Evolutionary conservation across 768 basidiomycete species (phyloP).

Genomic region (Pulveroboletus sp.): DNA sequence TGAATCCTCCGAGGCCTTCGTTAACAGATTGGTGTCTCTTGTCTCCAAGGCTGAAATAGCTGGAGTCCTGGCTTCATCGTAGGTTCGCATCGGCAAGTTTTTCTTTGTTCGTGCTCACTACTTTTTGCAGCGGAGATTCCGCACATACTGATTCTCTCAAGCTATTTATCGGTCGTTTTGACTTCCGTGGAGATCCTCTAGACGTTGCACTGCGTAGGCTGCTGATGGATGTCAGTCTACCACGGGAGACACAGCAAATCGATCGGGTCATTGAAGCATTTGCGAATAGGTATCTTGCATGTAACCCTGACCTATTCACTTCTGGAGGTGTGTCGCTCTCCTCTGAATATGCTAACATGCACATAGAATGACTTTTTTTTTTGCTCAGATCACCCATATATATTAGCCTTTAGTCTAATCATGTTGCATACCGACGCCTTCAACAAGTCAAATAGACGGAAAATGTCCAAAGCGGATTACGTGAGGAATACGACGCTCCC

Average conservation of each 20-base stretch:
- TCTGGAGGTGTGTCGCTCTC: constrained; percentile 56
- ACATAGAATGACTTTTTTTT: no score
- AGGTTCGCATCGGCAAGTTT: constrained; percentile 11
- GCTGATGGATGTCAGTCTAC: constrained; percentile 87
- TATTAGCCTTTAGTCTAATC: constrained; percentile 94
- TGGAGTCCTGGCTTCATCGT: constrained; percentile 79
- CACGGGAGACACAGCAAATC: constrained; percentile 96
- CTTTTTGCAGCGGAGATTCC: constrained; percentile 53
- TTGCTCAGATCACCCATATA: constrained; percentile 81
- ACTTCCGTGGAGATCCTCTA: constrained; percentile 75
- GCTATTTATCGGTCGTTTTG: constrained; percentile 70
- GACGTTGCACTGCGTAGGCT: constrained; percentile 89
- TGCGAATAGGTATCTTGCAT: constrained; percentile 74
- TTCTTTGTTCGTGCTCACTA: constrained; percentile 6
- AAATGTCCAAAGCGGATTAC: constrained; percentile 96
- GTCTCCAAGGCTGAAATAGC: constrained; percentile 80
- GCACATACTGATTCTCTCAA: constrained; percentile 69
- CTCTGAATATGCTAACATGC: no score
- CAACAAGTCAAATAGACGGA: constrained; percentile 95
- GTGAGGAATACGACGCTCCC: constrained; percentile 88
- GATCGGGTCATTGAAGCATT: constrained; percentile 97
- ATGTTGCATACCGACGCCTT: constrained; percentile 99
- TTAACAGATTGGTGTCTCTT: constrained; percentile 56
- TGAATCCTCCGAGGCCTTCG: constrained; percentile 69
- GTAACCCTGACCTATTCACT: constrained; percentile 77